Conservation (phyloP, 2,329 filamentous ascomycete genomes). For the Magnaporthiopsis rhizophila region DNA sequence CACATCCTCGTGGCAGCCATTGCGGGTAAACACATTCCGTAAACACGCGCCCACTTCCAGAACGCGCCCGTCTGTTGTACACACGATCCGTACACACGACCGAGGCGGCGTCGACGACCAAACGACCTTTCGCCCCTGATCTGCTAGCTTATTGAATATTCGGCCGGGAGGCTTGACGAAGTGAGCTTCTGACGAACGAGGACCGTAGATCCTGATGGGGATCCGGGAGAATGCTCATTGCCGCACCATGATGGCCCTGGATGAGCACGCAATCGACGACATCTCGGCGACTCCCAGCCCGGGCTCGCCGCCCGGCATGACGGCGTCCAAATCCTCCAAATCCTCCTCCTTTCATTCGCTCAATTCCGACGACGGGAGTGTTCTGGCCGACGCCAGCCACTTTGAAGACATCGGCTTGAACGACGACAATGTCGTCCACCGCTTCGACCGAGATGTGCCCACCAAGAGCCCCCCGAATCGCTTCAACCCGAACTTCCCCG, state of each 20-base stretch:
- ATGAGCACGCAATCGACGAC: constrained; percentile 29
- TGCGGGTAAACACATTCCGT: not conserved
- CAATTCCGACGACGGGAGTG: constrained; percentile 63
- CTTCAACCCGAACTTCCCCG: constrained; percentile 39
- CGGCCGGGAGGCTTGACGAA: not conserved
- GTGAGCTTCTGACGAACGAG: not conserved
- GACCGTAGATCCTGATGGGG: not conserved
- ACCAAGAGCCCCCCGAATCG: constrained; percentile 34
- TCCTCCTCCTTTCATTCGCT: constrained; percentile 82
- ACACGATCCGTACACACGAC: not conserved
- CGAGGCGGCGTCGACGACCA: not conserved
- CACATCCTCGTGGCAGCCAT: not conserved
- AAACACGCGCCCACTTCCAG: not conserved
- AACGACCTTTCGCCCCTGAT: not conserved
- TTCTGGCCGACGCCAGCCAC: constrained; percentile 65
- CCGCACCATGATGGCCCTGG: constrained; percentile 29
- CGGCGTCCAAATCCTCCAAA: constrained; percentile 79
- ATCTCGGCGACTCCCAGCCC: constrained; percentile 33
- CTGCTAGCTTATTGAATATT: not conserved
- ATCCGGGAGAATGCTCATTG: constrained; percentile 1
- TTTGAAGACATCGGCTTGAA: constrained; percentile 93
- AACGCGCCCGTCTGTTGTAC: not conserved
- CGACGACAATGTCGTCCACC: constrained; percentile 45
- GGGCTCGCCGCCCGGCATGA: constrained; percentile 70
- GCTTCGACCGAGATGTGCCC: constrained; percentile 26